Evolutionary conservation across 2,329 filamentous ascomycete species (phyloP).

Genomic region (Epichloe sp.): DNA sequence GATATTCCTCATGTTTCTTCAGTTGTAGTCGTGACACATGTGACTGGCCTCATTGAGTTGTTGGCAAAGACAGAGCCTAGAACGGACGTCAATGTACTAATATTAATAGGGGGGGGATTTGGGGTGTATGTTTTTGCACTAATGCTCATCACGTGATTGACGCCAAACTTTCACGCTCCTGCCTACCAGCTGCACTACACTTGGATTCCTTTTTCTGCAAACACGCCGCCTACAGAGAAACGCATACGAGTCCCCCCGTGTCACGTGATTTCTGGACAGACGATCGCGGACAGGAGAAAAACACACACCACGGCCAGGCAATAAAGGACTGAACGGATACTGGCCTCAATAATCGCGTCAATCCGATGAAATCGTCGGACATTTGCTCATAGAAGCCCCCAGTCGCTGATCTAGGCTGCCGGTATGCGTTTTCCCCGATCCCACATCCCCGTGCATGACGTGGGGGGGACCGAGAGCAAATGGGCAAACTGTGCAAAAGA

Average conservation of each 20-base stretch:
- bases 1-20: not conserved
- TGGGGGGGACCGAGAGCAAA: slow-evolving; percentile 1
- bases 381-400: slow-evolving; percentile 14
- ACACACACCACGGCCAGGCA: slow-evolving; percentile 10
- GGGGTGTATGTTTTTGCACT: not conserved
- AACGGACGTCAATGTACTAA: no score
- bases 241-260: not conserved
- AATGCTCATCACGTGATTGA: not conserved
- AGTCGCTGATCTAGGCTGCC: slow-evolving; percentile 17
- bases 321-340: slow-evolving; percentile 11
- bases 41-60: no score
- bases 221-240: not conserved
- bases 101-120: no score
- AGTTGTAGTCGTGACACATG: not conserved
- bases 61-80: no score
- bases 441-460: slow-evolving; percentile 13
- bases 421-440: slow-evolving; percentile 16
- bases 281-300: slow-evolving; percentile 14
- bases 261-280: slow-evolving; percentile 21
- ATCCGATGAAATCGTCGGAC: slow-evolving; percentile 17
- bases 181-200: not conserved
- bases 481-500: not conserved
- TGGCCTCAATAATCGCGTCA: slow-evolving; percentile 11
- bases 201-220: not conserved
- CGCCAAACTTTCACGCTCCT: not conserved